These are phyloP conservation scores for Blastocystis sp. DNA, from an alignment of 352 stramenopile genomes.

Conservation along the genomic window DNA sequence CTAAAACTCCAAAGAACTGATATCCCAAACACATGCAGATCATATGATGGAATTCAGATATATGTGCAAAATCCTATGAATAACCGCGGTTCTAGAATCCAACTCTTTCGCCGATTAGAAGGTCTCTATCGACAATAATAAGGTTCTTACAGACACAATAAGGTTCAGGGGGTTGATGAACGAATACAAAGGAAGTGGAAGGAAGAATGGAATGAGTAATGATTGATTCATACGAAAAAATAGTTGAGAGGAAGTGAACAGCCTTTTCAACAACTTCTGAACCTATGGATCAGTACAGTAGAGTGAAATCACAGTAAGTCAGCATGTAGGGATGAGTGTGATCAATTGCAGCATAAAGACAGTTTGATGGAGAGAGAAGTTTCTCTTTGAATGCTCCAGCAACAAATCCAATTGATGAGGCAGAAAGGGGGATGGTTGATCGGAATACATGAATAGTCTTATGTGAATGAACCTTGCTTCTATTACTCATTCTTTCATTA, in stretches of 20 bases:
- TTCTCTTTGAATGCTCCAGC: constrained; percentile 8
- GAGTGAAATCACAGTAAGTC: not conserved
- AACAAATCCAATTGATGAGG: not conserved
- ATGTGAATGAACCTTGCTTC: not conserved
- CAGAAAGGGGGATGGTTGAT: not conserved
- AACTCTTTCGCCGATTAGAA: not conserved
- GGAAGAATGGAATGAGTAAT: not conserved
- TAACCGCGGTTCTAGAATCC: not conserved
- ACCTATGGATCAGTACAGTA: not conserved
- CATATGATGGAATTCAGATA: constrained; percentile 19
- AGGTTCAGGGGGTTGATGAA: constrained; percentile 12
- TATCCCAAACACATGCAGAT: constrained; percentile 20
- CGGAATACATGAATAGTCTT: not conserved
- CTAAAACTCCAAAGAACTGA: not conserved
- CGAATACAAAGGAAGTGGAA: not conserved
- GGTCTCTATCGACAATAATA: not conserved
- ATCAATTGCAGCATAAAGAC: not conserved
- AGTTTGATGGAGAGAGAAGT: not conserved
- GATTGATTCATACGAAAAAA: not conserved
- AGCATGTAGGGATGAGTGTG: constrained; percentile 16
- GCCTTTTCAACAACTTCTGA: not conserved
- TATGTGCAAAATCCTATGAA: constrained; percentile 5
- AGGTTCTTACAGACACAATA: constrained; percentile 24
- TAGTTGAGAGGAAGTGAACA: not conserved
- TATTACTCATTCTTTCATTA: not conserved